Conservation (phyloP, 768 basidiomycete species). For the Lanmaoa rubissima region DNA sequence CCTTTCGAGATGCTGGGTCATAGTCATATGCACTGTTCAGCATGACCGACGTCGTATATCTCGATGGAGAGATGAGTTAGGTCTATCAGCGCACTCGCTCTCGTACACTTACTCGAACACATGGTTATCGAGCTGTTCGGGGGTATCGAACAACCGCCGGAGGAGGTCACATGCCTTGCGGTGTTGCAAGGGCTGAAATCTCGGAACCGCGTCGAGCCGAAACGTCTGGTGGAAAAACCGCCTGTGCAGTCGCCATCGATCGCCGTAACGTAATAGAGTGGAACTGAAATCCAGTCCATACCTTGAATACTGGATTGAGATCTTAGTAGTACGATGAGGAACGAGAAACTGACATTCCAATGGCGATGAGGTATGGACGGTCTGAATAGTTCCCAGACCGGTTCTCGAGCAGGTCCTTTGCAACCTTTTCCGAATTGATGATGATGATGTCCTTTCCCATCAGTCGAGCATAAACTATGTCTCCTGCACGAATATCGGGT, state of each 20-base stretch:
- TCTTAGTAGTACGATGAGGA: background rate
- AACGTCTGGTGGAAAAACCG: slow-evolving; percentile 13
- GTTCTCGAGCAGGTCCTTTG: slow-evolving; percentile 2
- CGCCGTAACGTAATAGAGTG: background rate
- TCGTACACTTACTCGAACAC: slow-evolving; percentile 1
- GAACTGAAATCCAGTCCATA: background rate
- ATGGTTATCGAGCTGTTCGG: background rate
- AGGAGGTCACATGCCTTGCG: slow-evolving; percentile 3
- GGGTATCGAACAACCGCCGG: background rate
- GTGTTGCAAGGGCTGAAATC: background rate
- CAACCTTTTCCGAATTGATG: background rate
- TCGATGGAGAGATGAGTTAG: background rate
- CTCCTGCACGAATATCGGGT: background rate
- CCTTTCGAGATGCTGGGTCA: background rate
- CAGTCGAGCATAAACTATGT: background rate
- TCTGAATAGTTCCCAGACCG: slow-evolving; percentile 9
- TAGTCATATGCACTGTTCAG: slow-evolving; percentile 8
- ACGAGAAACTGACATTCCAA: background rate
- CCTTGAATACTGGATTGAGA: background rate
- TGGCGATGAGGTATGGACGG: background rate
- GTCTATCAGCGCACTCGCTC: background rate
- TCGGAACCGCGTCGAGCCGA: background rate
- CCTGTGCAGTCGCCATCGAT: slow-evolving; percentile 10
- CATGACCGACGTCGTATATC: slow-evolving; percentile 1
- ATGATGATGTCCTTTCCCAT: background rate